Evolutionary conservation across 805 yeast species (phyloP).

Genomic region (Schwanniomyces polymorphus): DNA sequence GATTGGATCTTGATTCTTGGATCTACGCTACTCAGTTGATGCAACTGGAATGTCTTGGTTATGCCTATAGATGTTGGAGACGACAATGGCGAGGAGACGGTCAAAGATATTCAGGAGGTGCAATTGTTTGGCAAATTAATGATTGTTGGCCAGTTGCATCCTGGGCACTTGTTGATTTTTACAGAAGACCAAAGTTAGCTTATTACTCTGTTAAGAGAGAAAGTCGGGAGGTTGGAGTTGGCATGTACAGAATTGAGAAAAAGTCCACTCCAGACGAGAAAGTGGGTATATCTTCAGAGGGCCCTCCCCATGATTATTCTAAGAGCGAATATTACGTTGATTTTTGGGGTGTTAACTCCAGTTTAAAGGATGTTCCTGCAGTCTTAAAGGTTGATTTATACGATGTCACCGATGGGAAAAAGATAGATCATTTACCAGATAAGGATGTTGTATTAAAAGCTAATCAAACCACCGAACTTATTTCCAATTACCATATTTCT

Average conservation of each 20-base stretch:
- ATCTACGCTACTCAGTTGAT: slow-evolving; percentile 53
- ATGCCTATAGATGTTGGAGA: slow-evolving; percentile 49
- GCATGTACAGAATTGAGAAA: slow-evolving; percentile 27
- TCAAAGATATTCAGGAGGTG: slow-evolving; percentile 41
- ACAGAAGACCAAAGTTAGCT: slow-evolving; percentile 43
- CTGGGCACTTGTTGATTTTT: slow-evolving; percentile 50
- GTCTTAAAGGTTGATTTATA: slow-evolving; percentile 25
- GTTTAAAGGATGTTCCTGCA: slow-evolving; percentile 16
- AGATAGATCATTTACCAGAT: slow-evolving; percentile 11
- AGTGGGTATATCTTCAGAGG: slow-evolving; percentile 5
- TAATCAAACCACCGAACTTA: slow-evolving; percentile 32
- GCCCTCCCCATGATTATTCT: slow-evolving; percentile 24
- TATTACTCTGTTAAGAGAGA: slow-evolving; percentile 50
- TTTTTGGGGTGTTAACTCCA: slow-evolving; percentile 42
- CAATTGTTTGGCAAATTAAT: slow-evolving; percentile 54
- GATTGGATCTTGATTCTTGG: slow-evolving; percentile 41
- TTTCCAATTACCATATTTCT: slow-evolving; percentile 12
- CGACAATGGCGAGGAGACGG: slow-evolving; percentile 42
- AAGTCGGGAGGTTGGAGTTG: slow-evolving; percentile 29
- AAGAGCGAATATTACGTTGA: slow-evolving; percentile 26
- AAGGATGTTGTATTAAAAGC: slow-evolving; percentile 14
- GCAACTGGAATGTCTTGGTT: slow-evolving; percentile 51
- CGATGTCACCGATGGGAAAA: slow-evolving; percentile 30
- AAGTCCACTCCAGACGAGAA: slow-evolving; percentile 6
- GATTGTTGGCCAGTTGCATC: slow-evolving; percentile 55